Conservation (phyloP, 2,329 filamentous ascomycete species). For the Fusarium albosuccineum region DNA sequence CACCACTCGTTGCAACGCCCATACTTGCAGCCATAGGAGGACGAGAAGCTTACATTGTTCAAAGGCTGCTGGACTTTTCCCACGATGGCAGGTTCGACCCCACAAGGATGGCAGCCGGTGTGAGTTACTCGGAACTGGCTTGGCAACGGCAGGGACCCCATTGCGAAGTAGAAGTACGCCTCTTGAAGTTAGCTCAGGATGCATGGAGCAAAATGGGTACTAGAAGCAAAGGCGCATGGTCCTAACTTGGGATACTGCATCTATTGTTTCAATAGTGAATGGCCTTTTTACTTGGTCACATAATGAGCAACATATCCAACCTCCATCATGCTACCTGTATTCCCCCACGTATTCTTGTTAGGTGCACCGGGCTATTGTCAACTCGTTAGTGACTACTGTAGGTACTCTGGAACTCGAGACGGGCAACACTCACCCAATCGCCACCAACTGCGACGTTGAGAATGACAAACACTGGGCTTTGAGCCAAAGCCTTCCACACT, state of each 20-base stretch:
- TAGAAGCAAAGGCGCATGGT: too few relatives aligned
- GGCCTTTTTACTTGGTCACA: constrained; percentile 39
- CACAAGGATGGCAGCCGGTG: too few relatives aligned
- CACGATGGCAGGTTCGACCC: too few relatives aligned
- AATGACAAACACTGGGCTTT: constrained; percentile 65
- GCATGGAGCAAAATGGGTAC: too few relatives aligned
- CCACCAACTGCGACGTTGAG: constrained; percentile 70
- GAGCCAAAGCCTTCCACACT: constrained; percentile 64
- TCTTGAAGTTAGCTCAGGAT: too few relatives aligned
- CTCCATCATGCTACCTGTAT: constrained; percentile 64
- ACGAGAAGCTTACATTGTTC: constrained; percentile 63
- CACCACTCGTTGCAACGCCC: constrained; percentile 83
- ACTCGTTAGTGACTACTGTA: constrained; percentile 10
- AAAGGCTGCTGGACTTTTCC: too few relatives aligned
- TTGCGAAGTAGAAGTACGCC: too few relatives aligned
- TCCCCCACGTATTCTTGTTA: constrained; percentile 59
- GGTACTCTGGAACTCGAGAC: fast-evolving
- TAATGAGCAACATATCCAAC: constrained; percentile 64
- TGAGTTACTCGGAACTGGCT: too few relatives aligned
- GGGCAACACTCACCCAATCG: constrained; percentile 58
- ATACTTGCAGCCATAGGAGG: constrained; percentile 94
- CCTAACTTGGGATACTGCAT: too few relatives aligned
- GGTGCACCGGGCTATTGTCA: constrained; percentile 61
- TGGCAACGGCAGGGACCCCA: too few relatives aligned
- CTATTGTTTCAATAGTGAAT: not conserved